A percentile compares a stretch with the other conserved stretches of the same genome.
Conservation (phyloP, 805 yeast species). For the Lipomyces yamanashiensis region DNA sequence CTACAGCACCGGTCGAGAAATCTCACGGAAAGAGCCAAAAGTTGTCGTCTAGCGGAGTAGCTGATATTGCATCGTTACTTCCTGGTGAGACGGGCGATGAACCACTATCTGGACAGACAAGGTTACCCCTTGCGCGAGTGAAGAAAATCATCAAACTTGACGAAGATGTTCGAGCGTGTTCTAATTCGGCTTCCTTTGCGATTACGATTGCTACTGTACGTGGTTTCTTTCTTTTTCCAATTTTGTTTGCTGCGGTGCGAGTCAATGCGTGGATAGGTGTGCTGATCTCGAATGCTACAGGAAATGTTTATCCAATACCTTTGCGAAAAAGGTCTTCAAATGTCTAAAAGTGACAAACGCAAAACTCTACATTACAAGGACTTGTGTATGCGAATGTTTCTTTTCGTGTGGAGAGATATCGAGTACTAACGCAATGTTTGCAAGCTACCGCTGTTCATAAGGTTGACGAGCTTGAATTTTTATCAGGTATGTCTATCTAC, state of each 20-base stretch:
- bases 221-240: neutral
- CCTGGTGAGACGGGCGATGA: neutral
- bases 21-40: too few relatives aligned
- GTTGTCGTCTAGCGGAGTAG: neutral
- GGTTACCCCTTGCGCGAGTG: conserved; percentile 38
- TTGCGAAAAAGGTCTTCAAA: conserved; percentile 33
- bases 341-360: conserved; percentile 36
- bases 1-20: too few relatives aligned
- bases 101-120: conserved; percentile 19
- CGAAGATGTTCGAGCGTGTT: conserved; percentile 37
- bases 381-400: conserved; percentile 20
- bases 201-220: conserved; percentile 40
- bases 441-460: conserved; percentile 37
- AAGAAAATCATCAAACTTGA: conserved; percentile 38
- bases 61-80: neutral
- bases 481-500: conserved; percentile 26
- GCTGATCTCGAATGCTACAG: conserved; percentile 7
- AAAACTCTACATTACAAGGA: conserved; percentile 39
- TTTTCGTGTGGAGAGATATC: neutral
- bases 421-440: neutral
- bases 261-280: neutral
- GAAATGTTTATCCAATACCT: conserved; percentile 38
- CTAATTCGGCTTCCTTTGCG: conserved; percentile 39
- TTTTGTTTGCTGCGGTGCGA: neutral
- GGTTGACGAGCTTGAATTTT: conserved; percentile 36